Evolutionary conservation across 2,329 filamentous ascomycete genomes (phyloP), one percentile per base, ranked within the genome.

Genomic region (Colletotrichum destructivum): DNA sequence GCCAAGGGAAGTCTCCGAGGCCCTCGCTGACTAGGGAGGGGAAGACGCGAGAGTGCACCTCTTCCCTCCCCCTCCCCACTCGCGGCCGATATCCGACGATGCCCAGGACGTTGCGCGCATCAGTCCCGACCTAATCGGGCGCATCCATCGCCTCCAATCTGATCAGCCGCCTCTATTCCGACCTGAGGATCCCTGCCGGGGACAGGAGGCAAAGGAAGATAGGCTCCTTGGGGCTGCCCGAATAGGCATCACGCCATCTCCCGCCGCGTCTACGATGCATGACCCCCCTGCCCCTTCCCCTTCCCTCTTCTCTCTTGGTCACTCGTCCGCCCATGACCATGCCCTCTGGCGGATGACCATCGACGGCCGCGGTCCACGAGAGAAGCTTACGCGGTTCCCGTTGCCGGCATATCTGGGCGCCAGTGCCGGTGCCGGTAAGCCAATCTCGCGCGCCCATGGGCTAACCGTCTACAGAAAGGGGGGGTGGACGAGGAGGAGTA

Each of bases 181-280:
- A 15, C 44, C 69, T 52, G 56, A 63, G 8, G 0, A 54, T 13
- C 64, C 69, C 51, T 26, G 57, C 44, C 13, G 23, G 11, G 18
- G 16, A 52, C 21, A 38, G 51, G 18, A 52, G 40, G 21, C 23
- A 54, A 49, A 52, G 61, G 8, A 12, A 23, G 23, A 42, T 55
- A 23, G 16, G 65, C 52, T 15, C 46, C 42, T 68, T 26, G 26
- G 26, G 52, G 11, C 63, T 42, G 69, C 59, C 69, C 38, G 38
- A 42, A 69, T 23, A 46, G 59, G 57, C 38, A 49, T 54, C 64
- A 23, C 15, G 46, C 59, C 26, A 59, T 59, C 57, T 71, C 55
- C 44, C 21, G 52, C 35, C 23, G 64, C 61, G 35, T 44, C 38
- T 44, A 26, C 26, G 26, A 26, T 26, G 26, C 26, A 26, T 26